Base-by-base conservation (phyloP, 208 protist species). In the Acanthamoeba healyi region DNA sequence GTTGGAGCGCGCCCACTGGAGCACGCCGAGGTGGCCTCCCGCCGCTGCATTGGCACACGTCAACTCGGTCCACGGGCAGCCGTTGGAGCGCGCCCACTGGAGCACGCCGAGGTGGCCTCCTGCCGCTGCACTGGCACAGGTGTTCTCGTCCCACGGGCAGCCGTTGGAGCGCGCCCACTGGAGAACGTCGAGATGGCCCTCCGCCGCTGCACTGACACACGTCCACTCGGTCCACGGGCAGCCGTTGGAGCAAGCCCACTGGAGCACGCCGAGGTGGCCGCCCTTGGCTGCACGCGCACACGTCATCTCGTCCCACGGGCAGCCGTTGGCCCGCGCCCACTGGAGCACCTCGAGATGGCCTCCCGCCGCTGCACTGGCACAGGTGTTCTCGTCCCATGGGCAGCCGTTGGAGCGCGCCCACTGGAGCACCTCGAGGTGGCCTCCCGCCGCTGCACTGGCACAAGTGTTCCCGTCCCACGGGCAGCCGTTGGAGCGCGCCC, bases 281-380 rank as follows among this genome's bases (percentile, higher is more conserved):
- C 15, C 38, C 29, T 87, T 36, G 36, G 79, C 79, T 22, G 79
- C 79, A 17, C 7, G 0, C 2, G 36, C 14, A 32, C 79, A 87
- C 15, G 79, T 87, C 5, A 22, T 4, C 10, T 3, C 2, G 36
- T 58, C 3, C 79, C 79, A 87, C 15, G 15, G 34, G 7, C 32
- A 87, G 79, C 79, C 79, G 40, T 87, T 46, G 42, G 7, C 79
- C 2, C 79, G 40, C 2, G 79, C 79, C 79, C 79, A 87, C 36
- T 51, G 34, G 29, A 87, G 38, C 2, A 87, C 79, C 0, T 46
- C 32, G 19, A 87, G 36, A 49, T 87, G 79, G 79, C 79, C 79
- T 46, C 29, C 79, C 12, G 29, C 24, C 19, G 79, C 79, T 56
- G 79, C 79, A 36, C 3, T 87, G 79, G 2, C 22, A 32, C 79